Base-by-base conservation (phyloP, 768 basidiomycete species). In the Cantharellus anzutake region DNA sequence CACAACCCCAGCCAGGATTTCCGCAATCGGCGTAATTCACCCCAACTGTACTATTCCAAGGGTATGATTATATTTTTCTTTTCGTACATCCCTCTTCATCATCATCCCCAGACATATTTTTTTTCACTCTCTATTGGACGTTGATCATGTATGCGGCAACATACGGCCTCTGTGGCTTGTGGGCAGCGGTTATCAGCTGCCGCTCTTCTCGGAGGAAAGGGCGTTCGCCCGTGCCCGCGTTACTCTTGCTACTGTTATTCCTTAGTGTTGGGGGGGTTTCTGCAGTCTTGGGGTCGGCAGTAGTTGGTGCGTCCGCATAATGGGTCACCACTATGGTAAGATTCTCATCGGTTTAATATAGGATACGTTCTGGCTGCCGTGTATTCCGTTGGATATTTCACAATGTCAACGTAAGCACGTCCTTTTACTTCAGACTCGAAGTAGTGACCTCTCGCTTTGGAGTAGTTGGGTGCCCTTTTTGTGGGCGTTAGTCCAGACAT, bases 111-210 rank as follows among this genome's bases (percentile, higher is more conserved):
- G 61, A 62, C 41, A 60, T 62, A 38, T 62, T 51, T 44, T 52
- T 58, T 42, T 62, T 62, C 40, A 62, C 61, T n/a, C 61, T 62
- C 2, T 62, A 60, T 29, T 62, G 61, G 61, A 62, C 59, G 39
- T 41, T 62, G n/a, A 62, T 62, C 41, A 42, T 62, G 14, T 62
- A 62, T 56, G 51, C 51, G 3, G 40, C 59, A 50, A 60, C 57
- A 37, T 62, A 61, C 35, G 48, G 51, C n/a, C 38, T 60, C 35
- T 62, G 61, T 41, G 61, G 61, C 2, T 4, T 56, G 34, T 60
- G 58, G 16, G 61, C 61, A 2, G 29, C 40, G 3, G 20, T 62
- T 41, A 40, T 61, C 38, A 29, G 7, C 11, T 20, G 42, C 4
- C 4, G 29, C 16, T 40, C 50, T 11, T n/a, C 55, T 16, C 61